These are phyloP conservation scores for Davidsoniella eucalypti DNA, from an alignment of 2,329 filamentous ascomycete genomes.

Conservation along the genomic window DNA sequence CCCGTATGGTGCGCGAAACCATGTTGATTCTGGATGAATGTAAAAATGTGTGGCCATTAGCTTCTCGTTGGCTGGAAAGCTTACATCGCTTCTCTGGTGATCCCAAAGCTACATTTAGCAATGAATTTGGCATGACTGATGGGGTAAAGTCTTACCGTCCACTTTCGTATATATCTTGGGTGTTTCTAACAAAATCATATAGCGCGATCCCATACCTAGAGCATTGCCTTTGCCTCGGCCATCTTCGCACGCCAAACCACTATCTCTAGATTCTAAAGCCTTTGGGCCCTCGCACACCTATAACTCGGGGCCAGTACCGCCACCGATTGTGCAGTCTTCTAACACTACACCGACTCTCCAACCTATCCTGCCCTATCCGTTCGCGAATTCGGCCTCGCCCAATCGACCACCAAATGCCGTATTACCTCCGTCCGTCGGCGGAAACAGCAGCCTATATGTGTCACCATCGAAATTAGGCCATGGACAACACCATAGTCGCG, in stretches of 20 bases:
- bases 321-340: background rate
- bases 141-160: constrained; percentile 17
- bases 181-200: background rate
- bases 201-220: background rate
- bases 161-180: too few species aligned
- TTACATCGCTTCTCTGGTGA: background rate
- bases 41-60: constrained; percentile 35
- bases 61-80: constrained; percentile 29
- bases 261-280: background rate
- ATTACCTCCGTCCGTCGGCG: too few species aligned
- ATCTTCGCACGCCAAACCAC: background rate
- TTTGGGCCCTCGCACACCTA: background rate
- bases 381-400: background rate
- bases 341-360: background rate
- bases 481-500: too few species aligned
- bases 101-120: constrained; percentile 13
- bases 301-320: background rate
- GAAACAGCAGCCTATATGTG: too few species aligned
- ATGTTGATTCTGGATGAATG: constrained; percentile 31
- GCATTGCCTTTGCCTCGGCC: background rate
- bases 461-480: too few species aligned
- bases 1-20: constrained; percentile 29
- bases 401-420: too few species aligned
- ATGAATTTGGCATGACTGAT: constrained; percentile 34
- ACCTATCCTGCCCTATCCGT: background rate